Conservation (phyloP, 2,329 filamentous ascomycete genomes). For the Scytalidium lignicola region DNA sequence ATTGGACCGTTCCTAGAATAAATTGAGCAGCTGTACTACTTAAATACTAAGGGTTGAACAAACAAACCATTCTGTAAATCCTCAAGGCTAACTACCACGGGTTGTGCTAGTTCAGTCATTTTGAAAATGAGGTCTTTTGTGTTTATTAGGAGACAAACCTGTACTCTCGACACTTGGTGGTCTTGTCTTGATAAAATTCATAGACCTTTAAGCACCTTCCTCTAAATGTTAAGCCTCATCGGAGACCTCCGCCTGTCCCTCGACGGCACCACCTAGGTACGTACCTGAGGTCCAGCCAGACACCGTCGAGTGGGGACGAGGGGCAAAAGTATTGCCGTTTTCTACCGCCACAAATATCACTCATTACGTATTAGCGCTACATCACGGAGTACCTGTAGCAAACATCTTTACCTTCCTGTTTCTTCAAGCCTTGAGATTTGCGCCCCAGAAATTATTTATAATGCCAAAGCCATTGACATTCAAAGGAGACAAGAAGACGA, state of each 20-base stretch:
- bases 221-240: neutral
- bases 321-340: slow-evolving; percentile 11
- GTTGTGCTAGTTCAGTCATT: slow-evolving; percentile 19
- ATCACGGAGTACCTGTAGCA: too few relatives aligned
- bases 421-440: too few relatives aligned
- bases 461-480: slow-evolving; percentile 92
- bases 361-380: neutral
- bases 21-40: slow-evolving; percentile 10
- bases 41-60: neutral
- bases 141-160: too few relatives aligned
- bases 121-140: neutral
- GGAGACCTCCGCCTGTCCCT: neutral
- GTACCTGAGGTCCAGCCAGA: neutral
- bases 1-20: slow-evolving; percentile 56
- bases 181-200: too few relatives aligned
- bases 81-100: slow-evolving; percentile 51
- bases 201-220: neutral
- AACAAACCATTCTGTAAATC: slow-evolving; percentile 52
- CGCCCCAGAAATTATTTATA: slow-evolving; percentile 18
- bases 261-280: neutral
- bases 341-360: slow-evolving; percentile 6
- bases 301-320: neutral
- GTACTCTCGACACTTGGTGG: too few relatives aligned
- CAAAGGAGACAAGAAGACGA: slow-evolving; percentile 94
- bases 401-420: too few relatives aligned